Evolutionary conservation across 305 asterid species (phyloP).

Genomic region (Euphrasia arctica): DNA sequence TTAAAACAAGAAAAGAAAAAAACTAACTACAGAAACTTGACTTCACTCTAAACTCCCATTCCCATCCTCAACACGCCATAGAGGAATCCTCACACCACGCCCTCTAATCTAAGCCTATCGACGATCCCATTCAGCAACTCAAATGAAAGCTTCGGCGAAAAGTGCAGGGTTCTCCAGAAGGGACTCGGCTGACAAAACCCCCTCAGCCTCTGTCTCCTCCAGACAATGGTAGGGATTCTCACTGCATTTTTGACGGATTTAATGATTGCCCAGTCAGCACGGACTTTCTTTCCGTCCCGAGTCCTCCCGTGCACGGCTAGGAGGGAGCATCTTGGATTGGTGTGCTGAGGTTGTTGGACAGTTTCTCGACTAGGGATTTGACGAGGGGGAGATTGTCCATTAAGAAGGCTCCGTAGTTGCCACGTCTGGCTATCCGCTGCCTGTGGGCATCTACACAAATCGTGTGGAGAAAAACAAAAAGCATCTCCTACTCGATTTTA

Average conservation of each 20-base stretch:
- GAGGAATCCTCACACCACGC: conserved; percentile 64
- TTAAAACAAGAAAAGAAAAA: too few species aligned
- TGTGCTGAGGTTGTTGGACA: conserved; percentile 61
- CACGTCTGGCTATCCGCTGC: conserved; percentile 79
- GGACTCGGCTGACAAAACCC: conserved; percentile 88
- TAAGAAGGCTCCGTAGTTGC: conserved; percentile 90
- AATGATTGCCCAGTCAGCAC: conserved; percentile 79
- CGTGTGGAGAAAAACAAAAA: conserved; percentile 9
- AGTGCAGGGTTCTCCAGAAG: conserved; percentile 97
- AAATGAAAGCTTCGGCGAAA: conserved; percentile 70
- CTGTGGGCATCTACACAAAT: conserved; percentile 69
- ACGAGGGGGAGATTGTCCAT: conserved; percentile 93
- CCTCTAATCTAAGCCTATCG: conserved; percentile 47
- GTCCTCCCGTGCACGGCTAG: conserved; percentile 96
- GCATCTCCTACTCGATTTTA: too few species aligned
- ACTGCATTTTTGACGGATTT: conserved; percentile 78
- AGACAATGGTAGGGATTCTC: conserved; percentile 74
- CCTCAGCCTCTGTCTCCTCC: conserved; percentile 71
- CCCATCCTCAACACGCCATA: conserved; percentile 39
- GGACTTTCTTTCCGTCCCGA: conserved; percentile 77
- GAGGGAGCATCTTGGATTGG: conserved; percentile 67
- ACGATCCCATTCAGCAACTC: conserved; percentile 70
- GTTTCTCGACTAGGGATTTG: conserved; percentile 75
- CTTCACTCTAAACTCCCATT: conserved; percentile 24
- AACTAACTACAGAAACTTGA: not conserved